A percentile compares a stretch with the other conserved stretches of the same genome.
These are phyloP conservation scores for Rubroshorea leprosula DNA, from an alignment of 345 rosid species.

Conservation along the genomic window DNA sequence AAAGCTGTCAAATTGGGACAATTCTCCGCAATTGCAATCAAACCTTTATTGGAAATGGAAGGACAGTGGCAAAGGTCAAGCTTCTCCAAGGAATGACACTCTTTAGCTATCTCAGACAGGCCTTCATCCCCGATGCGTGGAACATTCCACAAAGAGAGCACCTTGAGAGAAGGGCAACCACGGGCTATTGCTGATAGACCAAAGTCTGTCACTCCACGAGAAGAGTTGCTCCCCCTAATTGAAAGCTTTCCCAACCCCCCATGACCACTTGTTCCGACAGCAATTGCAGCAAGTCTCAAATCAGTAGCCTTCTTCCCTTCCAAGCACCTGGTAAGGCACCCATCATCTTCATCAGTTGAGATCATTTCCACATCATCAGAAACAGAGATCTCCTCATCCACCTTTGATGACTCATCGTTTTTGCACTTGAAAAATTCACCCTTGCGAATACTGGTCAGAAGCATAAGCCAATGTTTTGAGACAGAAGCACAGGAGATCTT, in stretches of 20 bases:
- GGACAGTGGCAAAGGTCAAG: constrained; percentile 63
- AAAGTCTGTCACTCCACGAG: constrained; percentile 41
- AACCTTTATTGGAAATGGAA: constrained; percentile 48
- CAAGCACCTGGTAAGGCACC: constrained; percentile 55
- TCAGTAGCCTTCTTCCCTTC: constrained; percentile 80
- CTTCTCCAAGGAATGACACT: constrained; percentile 58
- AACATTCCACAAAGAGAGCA: constrained; percentile 66
- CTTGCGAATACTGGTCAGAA: constrained; percentile 47
- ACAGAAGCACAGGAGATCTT: constrained; percentile 56
- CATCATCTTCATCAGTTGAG: constrained; percentile 38
- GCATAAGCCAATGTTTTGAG: constrained; percentile 62
- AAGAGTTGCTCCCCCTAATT: constrained; percentile 47
- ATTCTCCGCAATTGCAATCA: constrained; percentile 52
- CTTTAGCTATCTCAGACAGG: constrained; percentile 46
- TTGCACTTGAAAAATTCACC: constrained; percentile 26
- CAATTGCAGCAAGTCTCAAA: constrained; percentile 58
- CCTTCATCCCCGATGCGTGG: constrained; percentile 54
- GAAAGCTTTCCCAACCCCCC: constrained; percentile 71
- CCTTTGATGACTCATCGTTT: constrained; percentile 9
- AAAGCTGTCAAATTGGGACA: constrained; percentile 53
- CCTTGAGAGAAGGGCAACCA: constrained; percentile 58
- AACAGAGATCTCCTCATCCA: constrained; percentile 18
- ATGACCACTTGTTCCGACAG: constrained; percentile 54
- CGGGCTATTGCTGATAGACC: constrained; percentile 56
- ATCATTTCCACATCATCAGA: constrained; percentile 36